phyloP scores from a whole-genome alignment of 129 eudicot genomes.

The Centella asiatica region DNA sequence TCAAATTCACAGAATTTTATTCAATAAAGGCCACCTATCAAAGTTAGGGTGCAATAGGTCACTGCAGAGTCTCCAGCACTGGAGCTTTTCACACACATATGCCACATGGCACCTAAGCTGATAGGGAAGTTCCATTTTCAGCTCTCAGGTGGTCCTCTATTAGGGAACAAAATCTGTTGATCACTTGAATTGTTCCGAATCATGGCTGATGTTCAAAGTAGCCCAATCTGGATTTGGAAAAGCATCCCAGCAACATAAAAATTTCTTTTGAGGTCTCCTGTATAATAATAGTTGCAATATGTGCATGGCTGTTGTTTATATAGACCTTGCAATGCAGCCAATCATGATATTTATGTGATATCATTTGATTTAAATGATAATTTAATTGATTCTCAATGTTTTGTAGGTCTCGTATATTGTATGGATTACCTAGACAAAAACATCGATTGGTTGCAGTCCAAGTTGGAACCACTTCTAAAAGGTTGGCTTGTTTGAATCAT shows the following conservation, averaged over 20 bases:
- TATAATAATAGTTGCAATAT: background rate
- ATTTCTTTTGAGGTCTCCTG: background rate
- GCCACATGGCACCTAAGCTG: background rate
- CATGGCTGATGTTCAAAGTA: background rate
- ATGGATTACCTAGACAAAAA: slow-evolving; percentile 98
- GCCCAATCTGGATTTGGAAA: background rate
- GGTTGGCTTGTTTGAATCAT: slow-evolving; percentile 29
- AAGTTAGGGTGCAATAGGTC: no score
- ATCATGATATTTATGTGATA: background rate
- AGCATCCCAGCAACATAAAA: background rate
- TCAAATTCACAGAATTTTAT: background rate
- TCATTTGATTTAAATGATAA: background rate
- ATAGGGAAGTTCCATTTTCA: background rate
- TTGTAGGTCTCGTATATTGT: slow-evolving; percentile 76
- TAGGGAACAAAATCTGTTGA: background rate
- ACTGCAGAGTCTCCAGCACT: background rate
- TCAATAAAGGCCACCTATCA: background rate
- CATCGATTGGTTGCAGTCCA: slow-evolving; percentile 85
- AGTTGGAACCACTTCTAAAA: slow-evolving; percentile 72
- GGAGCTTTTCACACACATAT: background rate
- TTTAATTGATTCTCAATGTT: slow-evolving; percentile 2
- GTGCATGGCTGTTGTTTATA: background rate
- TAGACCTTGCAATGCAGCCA: background rate
- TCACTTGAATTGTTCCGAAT: background rate
- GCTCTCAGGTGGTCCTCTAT: background rate